Base-by-base conservation (phyloP, 129 eudicot species). In the Logfia minima region DNA sequence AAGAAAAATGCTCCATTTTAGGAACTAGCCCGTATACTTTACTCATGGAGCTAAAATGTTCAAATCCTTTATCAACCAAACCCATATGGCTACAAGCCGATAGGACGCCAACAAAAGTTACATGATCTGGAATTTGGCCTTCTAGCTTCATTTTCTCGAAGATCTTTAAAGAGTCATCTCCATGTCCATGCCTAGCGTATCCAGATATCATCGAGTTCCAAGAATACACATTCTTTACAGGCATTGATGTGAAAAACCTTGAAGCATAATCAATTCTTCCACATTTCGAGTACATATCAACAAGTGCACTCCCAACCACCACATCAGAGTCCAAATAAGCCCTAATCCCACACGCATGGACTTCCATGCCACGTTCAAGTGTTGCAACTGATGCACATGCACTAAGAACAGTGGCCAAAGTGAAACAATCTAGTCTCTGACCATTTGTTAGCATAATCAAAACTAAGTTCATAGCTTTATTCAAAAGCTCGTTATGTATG, bases 361-460 rank as follows among this genome's bases (percentile, higher is more conserved):
- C 92, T 84, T 93, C 97, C 98, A 93, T 93, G 21, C 98, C 98
- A 45, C 86, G 97, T 41, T 89, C 97, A 81, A 93, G 71, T 23
- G 98, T 93, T 62, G 98, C 98, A 75, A 93, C 88, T 14, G 98
- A 91, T 72, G 98, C 98, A 85, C 98, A 93, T 17, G 96, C 98
- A 69, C 98, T 93, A 37, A 93, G 90, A 78, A 93, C 96, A 28
- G 96, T 87, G 68, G 98, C 98, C 35, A 91, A 84, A 26, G 95
- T 91, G 92, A 89, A 93, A 67, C 85, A 75, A 75, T 93, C 97
- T 62, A 93, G 79, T 74, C 85, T 79, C 53, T 85, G 85, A 62
- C 98, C 98, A 28, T 85, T 87, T 19, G 83, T 88, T 81, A 91
- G 32, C 90, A 93, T 85, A 79, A 77, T 72, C 82, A 82, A 75